Base-by-base conservation (phyloP, 306 rosid species). In the Quercus variabilis region DNA sequence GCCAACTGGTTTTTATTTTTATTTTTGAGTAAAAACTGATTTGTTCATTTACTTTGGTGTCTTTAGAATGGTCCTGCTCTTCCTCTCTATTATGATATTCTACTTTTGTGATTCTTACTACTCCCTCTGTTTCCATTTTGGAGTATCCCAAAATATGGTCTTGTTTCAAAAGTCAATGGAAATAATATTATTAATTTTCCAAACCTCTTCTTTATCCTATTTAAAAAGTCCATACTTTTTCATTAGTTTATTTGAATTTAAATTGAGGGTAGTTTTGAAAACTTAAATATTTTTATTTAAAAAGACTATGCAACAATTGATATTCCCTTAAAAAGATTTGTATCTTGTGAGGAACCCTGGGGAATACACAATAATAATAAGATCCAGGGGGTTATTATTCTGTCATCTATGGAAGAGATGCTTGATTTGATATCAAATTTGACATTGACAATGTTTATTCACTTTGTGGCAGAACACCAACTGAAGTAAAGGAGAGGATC, bases 401-500 rank as follows among this genome's bases (percentile, higher is more conserved):
- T 33, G n/a, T 33, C 14, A n/a, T 30, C 33, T 31, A 28, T 65
- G 2, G 5, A 41, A 65, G 46, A 17, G 15, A 14, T 65, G 19
- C 25, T 65, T 35, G 2, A 73, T 60, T 49, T 54, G 38, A 69
- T 67, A 73, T 55, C 62, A 80, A 80, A 35, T 70, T 69, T 79
- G 73, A 25, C 71, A 10, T 8, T 41, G 46, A 41, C 46, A 41
- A 41, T 73, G 65, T 74, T 15, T 54, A 20, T 73, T 84, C 64
- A 30, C 72, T 33, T 46, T 78, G 4, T 54, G 86, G 87, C 98
- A 96, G 98, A 74, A 96, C 97, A 1, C 96, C 97, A 58, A 91
- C 93, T 7, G 98, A 96, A 88, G 94, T 96, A 67, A 89, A 87
- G 85, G 99, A 96, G 79, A 90, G 92, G 84, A 89, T 93, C 88